These are phyloP conservation scores for Cyclotella cryptica DNA, from an alignment of 108 stramenopile species.

Conservation along the genomic window DNA sequence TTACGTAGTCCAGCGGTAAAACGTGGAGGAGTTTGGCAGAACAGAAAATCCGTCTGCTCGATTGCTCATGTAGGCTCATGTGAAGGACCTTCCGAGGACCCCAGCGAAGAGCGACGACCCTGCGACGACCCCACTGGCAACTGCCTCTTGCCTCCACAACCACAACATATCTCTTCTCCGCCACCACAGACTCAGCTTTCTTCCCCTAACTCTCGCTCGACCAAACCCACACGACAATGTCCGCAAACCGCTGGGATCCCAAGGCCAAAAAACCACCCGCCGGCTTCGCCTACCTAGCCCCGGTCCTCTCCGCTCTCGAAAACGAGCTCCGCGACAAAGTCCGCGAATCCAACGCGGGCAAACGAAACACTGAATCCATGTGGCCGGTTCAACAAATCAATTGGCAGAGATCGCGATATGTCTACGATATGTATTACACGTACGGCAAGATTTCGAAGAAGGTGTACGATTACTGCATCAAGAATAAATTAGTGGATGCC, in stretches of 20 bases:
- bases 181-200: neutral
- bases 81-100: too few species aligned
- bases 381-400: constrained; percentile 99
- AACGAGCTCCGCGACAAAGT: constrained; percentile 98
- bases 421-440: constrained; percentile 99
- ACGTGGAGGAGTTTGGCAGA: too few species aligned
- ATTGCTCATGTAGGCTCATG: too few species aligned
- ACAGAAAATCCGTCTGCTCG: too few species aligned
- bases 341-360: constrained; percentile 96
- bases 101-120: too few species aligned
- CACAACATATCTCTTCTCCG: neutral
- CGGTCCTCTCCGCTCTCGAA: constrained; percentile 96
- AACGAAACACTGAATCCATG: constrained; percentile 97
- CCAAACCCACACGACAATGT: constrained; percentile 18
- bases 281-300: constrained; percentile 94
- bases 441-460: constrained; percentile 87
- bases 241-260: constrained; percentile 58
- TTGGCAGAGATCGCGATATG: constrained; percentile 98
- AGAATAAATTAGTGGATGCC: constrained; percentile 96
- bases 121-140: too few species aligned
- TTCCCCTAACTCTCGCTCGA: neutral
- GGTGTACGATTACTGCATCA: constrained; percentile 98
- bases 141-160: too few species aligned
- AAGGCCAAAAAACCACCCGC: constrained; percentile 75
- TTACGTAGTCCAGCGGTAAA: too few species aligned